Evolutionary conservation across 345 rosid species (phyloP).

Genomic region (Geranium rotundifolium): DNA sequence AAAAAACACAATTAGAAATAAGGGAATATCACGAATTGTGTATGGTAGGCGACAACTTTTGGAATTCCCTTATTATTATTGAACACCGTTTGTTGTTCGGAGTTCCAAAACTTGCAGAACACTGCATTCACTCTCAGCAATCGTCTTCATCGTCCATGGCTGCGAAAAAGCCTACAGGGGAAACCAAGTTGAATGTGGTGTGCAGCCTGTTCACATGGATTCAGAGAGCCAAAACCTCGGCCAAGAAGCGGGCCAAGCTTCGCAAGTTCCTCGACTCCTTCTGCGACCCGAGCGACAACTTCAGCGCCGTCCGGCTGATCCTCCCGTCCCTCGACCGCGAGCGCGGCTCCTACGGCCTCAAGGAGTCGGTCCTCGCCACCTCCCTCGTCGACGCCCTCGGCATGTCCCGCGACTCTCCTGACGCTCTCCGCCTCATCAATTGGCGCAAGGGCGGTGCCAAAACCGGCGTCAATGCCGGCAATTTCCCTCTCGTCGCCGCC

Average conservation of each 20-base stretch:
- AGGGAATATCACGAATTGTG: too few relatives aligned
- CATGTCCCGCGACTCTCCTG: slow-evolving; percentile 78
- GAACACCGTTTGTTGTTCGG: too few relatives aligned
- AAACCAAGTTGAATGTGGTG: slow-evolving; percentile 52
- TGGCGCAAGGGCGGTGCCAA: slow-evolving; percentile 91
- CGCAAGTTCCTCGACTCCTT: slow-evolving; percentile 79
- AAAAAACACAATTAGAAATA: too few relatives aligned
- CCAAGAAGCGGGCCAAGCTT: slow-evolving; percentile 76
- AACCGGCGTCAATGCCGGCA: slow-evolving; percentile 71
- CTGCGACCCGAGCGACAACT: slow-evolving; percentile 64
- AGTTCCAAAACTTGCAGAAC: slow-evolving; percentile 11
- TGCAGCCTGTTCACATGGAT: slow-evolving; percentile 86
- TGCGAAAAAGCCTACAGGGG: slow-evolving; percentile 7
- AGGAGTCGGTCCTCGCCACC: slow-evolving; percentile 83
- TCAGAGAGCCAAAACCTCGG: slow-evolving; percentile 53
- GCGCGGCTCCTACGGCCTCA: slow-evolving; percentile 82
- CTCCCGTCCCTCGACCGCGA: slow-evolving; percentile 82
- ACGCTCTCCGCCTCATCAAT: slow-evolving; percentile 76
- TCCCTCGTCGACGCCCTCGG: slow-evolving; percentile 80
- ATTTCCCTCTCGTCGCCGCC: slow-evolving; percentile 64
- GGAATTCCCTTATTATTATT: too few relatives aligned
- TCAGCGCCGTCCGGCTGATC: slow-evolving; percentile 61
- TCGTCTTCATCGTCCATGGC: neutral
- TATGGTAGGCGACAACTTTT: too few relatives aligned
- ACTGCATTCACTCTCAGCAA: neutral